These are phyloP conservation scores for Bipolaris victoriae DNA, from an alignment of 2,329 filamentous ascomycete species.

Conservation along the genomic window DNA sequence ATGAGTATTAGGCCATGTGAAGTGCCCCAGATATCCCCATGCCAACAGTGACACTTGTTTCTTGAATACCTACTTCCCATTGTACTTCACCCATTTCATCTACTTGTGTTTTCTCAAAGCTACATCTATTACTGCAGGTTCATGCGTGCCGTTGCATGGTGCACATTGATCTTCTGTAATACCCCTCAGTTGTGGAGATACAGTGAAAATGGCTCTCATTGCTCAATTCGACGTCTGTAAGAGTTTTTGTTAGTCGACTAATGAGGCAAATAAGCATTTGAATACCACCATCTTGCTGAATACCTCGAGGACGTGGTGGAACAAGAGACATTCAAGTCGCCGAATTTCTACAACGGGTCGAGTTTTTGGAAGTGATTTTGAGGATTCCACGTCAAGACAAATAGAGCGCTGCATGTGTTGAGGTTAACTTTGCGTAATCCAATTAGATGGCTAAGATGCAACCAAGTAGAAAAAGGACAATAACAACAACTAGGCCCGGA, in stretches of 20 bases:
- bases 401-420: not conserved
- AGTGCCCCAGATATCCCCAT: conserved; percentile 19
- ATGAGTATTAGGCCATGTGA: not conserved
- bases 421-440: not conserved
- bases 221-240: not conserved
- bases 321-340: not conserved
- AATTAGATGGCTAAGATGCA: not conserved
- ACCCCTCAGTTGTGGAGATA: conserved; percentile 10
- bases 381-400: not conserved
- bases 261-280: not conserved
- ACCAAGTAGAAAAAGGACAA: not conserved
- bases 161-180: conserved; percentile 8
- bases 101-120: conserved; percentile 6
- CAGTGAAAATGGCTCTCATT: not conserved
- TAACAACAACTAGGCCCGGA: not conserved
- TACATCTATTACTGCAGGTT: not conserved
- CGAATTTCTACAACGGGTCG: not conserved
- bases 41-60: conserved; percentile 15
- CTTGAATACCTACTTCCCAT: conserved; percentile 9
- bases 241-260: not conserved
- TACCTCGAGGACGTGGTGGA: not conserved
- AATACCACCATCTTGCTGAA: not conserved
- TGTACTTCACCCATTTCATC: conserved; percentile 3
- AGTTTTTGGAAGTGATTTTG: not conserved
- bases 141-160: conserved; percentile 11